phyloP scores from a whole-genome alignment of 805 yeast genomes.

The Saccharomyces mikatae region DNA sequence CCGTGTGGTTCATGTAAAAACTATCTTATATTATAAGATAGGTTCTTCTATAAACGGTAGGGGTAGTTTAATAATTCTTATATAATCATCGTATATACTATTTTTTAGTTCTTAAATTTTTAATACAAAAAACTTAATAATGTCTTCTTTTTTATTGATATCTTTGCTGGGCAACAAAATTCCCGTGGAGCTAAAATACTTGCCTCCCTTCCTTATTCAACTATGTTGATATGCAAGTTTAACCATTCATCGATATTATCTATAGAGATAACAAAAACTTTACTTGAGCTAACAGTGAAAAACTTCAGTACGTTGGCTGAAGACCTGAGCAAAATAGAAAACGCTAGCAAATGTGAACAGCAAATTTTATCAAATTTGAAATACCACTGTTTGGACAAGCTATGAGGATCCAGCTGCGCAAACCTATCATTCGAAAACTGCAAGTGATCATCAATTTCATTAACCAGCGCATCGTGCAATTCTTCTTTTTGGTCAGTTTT shows the following conservation, averaged over 20 bases:
- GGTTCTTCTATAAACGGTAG: not conserved
- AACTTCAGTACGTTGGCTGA: slow-evolving; percentile 13
- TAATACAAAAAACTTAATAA: not conserved
- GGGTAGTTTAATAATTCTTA: not conserved
- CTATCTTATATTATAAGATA: not conserved
- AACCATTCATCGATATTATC: slow-evolving; percentile 31
- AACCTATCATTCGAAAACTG: slow-evolving; percentile 23
- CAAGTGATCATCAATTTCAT: slow-evolving; percentile 14
- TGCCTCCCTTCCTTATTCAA: slow-evolving; percentile 1
- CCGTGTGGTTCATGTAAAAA: not conserved
- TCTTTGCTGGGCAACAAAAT: no score
- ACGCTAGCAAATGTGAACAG: slow-evolving; percentile 30
- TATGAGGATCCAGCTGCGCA: slow-evolving; percentile 22
- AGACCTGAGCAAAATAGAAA: slow-evolving; percentile 21
- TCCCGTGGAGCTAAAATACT: no score
- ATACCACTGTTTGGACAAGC: slow-evolving; percentile 22
- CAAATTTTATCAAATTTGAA: slow-evolving; percentile 18
- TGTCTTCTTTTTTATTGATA: not conserved
- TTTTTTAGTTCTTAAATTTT: not conserved
- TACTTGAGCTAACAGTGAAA: slow-evolving; percentile 14
- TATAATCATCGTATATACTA: not conserved
- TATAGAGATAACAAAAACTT: slow-evolving; percentile 20
- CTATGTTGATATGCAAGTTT: slow-evolving; percentile 28
- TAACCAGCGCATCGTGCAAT: slow-evolving; percentile 5
- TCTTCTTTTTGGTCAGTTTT: not conserved